phyloP scores from a whole-genome alignment of 257 asterid genomes.

The Verbascum thapsus region DNA sequence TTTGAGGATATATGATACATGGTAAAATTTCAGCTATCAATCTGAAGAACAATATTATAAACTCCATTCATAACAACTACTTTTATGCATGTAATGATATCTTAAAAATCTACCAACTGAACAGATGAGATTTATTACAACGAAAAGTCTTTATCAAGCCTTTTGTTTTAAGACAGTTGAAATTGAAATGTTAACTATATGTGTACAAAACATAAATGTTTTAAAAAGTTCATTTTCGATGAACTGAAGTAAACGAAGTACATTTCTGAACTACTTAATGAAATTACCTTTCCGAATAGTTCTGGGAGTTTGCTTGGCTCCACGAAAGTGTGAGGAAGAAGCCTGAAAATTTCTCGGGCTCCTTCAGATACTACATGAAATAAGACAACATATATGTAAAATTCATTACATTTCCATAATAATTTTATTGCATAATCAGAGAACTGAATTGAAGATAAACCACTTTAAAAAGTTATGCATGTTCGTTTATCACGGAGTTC shows the following conservation, averaged over 20 bases:
- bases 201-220: too few relatives aligned
- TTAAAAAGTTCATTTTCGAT: neutral
- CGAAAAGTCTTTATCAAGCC: neutral
- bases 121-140: neutral
- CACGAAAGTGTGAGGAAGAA: conserved; percentile 87
- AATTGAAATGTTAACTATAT: neutral
- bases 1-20: neutral
- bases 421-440: neutral
- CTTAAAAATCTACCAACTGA: neutral
- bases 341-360: conserved; percentile 89
- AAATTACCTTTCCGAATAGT: conserved; percentile 61
- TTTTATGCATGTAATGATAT: neutral
- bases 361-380: conserved; percentile 76
- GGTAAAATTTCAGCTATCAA: neutral
- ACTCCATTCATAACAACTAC: neutral
- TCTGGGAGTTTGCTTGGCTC: conserved; percentile 74
- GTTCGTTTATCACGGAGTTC: conserved; percentile 8
- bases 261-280: neutral
- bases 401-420: neutral
- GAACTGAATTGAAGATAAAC: neutral
- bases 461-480: neutral
- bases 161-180: neutral
- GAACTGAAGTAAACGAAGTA: neutral
- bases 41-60: conserved; percentile 5
- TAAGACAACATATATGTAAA: neutral